Evolutionary conservation across 2,329 filamentous ascomycete species (phyloP).

Genomic region (Bimuria novae-zelandiae): DNA sequence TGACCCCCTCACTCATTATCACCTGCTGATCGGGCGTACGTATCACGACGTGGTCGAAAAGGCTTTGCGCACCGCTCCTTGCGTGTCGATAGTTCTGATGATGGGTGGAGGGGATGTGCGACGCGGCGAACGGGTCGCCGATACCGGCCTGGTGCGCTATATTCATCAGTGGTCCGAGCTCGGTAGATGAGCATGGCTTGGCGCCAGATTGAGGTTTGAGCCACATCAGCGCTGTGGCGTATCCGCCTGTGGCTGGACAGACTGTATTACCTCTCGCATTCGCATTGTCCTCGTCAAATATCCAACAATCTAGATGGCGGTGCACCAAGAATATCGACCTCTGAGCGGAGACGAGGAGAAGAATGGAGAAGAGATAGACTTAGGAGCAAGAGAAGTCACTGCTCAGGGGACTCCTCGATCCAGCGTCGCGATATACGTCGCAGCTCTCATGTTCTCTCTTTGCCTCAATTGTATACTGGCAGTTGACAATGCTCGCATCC

Average conservation of each 20-base stretch:
- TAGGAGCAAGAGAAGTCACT: slow-evolving; percentile 29
- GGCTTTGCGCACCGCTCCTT: neutral
- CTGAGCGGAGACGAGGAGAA: slow-evolving; percentile 31
- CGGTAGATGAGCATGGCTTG: slow-evolving; percentile 16
- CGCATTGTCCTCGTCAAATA: no score
- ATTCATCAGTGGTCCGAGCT: slow-evolving; percentile 34
- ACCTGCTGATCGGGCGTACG: slow-evolving; percentile 6
- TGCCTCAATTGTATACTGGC: slow-evolving; percentile 36
- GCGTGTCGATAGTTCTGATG: neutral
- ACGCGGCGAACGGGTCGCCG: neutral
- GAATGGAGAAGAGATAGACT: slow-evolving; percentile 28
- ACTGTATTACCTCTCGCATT: no score
- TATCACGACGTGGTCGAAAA: neutral
- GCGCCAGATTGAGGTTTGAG: slow-evolving; percentile 5
- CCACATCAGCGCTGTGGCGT: neutral
- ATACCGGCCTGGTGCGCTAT: slow-evolving; percentile 11
- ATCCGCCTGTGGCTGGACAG: no score
- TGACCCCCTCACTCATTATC: slow-evolving; percentile 21
- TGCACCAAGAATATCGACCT: slow-evolving; percentile 30
- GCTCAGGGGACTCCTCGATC: slow-evolving; percentile 33
- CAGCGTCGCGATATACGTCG: slow-evolving; percentile 33
- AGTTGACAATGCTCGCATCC: slow-evolving; percentile 31
- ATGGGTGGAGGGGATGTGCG: neutral
- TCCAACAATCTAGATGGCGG: no score
- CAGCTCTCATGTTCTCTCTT: slow-evolving; percentile 35